Evolutionary conservation across 2,329 filamentous ascomycete species (phyloP), one percentile per base, ranked within the genome.

Genomic region (Furcasterigmium furcatum): DNA sequence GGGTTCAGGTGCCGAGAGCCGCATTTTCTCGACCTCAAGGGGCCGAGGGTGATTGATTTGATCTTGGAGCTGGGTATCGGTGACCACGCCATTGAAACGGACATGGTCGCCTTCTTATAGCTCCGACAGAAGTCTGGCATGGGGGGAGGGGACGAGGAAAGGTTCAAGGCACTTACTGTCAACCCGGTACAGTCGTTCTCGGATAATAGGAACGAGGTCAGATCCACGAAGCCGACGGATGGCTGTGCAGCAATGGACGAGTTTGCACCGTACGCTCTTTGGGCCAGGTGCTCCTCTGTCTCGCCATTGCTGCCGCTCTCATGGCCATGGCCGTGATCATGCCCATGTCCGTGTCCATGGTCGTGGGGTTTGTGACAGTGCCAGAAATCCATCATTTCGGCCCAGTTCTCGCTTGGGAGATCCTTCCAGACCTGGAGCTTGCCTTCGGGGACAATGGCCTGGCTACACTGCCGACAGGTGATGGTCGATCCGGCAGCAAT

Each of bases 301-400:
- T 39, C 19, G 56, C 57, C 32, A 4, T 6, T 10, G 13, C 5
- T 29, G 18, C 20, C 29, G 25, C 41, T 39, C 29, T 10, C 9
- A 9, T 43, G 21, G 5, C 43, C 57, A 41, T 71, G 62, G n/a
- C 60, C 56, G 10, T 73, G 66, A 21, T 73, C 55, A 35, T 72
- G 66, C 14, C 30, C 18, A 18, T 38, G 35, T 8, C 36, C 20
- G 22, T 39, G 36, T 4, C 36, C 36, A 50, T 82, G 72, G 45
- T 82, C 73, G 49, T 84, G 76, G 32, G 95, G 94, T 66, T 97
- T 97, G 65, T 99, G 94, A 59, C 94, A 99, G 66, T 99, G 95
- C 94, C 94, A 99, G 56, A 99, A 95, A 64, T 99, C 95, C 94
- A 99, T 99, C 91, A 99, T 95, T 69, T 99, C 94, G 1, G 94